phyloP scores from a whole-genome alignment of 768 basidiomycete species.

The Termitomyces eurrhizus region DNA sequence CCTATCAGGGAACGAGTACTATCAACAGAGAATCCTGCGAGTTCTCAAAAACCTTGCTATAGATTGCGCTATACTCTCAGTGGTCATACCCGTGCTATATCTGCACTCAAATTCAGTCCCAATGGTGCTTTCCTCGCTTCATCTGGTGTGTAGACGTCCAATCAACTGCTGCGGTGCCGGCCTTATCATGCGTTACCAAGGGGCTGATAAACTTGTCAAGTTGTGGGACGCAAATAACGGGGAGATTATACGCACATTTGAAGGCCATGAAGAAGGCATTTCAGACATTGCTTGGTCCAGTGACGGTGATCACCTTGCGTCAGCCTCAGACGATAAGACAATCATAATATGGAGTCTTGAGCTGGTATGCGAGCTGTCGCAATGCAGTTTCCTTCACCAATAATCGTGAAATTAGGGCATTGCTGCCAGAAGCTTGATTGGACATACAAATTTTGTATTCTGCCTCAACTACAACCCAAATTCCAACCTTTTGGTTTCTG shows the following conservation, averaged over 20 bases:
- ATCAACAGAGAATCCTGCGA: background rate
- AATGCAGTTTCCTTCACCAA: constrained; percentile 11
- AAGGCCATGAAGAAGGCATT: constrained; percentile 78
- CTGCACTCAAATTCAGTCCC: constrained; percentile 85
- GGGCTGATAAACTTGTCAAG: constrained; percentile 80
- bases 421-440: constrained; percentile 62
- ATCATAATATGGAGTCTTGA: constrained; percentile 84
- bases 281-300: constrained; percentile 89
- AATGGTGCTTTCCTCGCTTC: constrained; percentile 82
- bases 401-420: constrained; percentile 38
- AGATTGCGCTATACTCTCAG: constrained; percentile 57
- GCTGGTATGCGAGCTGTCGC: constrained; percentile 34
- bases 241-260: constrained; percentile 65
- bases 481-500: constrained; percentile 88
- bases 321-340: constrained; percentile 91
- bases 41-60: constrained; percentile 43
- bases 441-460: constrained; percentile 94
- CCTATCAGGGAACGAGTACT: background rate
- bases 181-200: constrained; percentile 41
- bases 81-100: constrained; percentile 82
- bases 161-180: constrained; percentile 16
- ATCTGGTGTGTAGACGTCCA: constrained; percentile 53
- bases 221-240: constrained; percentile 76
- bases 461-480: constrained; percentile 90
- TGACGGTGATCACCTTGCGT: constrained; percentile 80